Conservation (phyloP, 176 grass and related monocot species). For the Ensete glaucum region DNA sequence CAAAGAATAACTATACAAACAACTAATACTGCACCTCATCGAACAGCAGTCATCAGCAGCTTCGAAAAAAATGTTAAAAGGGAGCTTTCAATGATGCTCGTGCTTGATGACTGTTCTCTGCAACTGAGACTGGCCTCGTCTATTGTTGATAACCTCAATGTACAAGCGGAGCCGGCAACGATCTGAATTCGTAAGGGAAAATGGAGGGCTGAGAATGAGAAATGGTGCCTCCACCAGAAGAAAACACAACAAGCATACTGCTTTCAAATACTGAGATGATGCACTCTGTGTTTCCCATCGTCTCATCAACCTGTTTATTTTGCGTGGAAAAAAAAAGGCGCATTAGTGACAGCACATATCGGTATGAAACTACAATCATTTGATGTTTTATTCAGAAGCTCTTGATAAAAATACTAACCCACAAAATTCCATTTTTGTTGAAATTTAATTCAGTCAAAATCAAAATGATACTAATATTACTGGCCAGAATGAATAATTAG, state of each 20-base stretch:
- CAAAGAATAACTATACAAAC: conserved; percentile 29
- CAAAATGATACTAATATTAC: no score
- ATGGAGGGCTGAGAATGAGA: conserved; percentile 59
- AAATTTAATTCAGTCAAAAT: not conserved
- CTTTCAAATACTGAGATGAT: conserved; percentile 47
- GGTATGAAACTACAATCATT: no score
- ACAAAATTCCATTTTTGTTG: not conserved
- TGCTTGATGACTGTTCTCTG: conserved; percentile 21
- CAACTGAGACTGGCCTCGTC: conserved; percentile 40
- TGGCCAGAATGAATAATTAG: no score
- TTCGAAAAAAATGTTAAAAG: no score
- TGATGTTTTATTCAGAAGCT: not conserved
- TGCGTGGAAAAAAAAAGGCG: not conserved
- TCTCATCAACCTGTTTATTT: conserved; percentile 64
- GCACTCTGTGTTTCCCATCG: conserved; percentile 59
- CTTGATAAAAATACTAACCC: not conserved
- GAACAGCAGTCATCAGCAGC: not conserved
- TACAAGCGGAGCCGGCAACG: conserved; percentile 52
- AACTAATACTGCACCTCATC: conserved; percentile 16
- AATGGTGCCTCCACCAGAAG: conserved; percentile 67
- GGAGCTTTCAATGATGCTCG: not conserved
- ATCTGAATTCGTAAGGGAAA: conserved; percentile 60
- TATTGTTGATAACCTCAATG: conserved; percentile 66
- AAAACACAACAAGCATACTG: conserved; percentile 59
- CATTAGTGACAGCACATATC: not conserved